phyloP scores from a whole-genome alignment of 495 filamentous ascomycete species.

The Hypomontagnella monticulosa region DNA sequence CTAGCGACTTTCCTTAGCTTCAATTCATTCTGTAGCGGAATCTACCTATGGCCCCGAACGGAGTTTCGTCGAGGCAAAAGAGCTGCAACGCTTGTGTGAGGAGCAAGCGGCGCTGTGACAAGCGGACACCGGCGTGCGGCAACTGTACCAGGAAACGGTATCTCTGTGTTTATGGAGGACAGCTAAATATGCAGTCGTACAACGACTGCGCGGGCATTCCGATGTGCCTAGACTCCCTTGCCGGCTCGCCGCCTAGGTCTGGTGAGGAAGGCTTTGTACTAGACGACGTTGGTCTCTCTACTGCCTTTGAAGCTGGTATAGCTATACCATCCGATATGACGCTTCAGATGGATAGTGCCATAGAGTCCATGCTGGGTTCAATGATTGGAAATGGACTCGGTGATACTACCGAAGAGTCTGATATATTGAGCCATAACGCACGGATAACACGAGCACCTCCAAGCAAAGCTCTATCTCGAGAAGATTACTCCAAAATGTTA shows the following conservation, averaged over 20 bases:
- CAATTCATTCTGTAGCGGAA: not conserved
- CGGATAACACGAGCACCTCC: constrained; percentile 4
- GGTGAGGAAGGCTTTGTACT: constrained; percentile 1
- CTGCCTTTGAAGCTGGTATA: not conserved
- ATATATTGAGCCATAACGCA: constrained; percentile 3
- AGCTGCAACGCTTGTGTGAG: constrained; percentile 52
- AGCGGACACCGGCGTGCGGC: constrained; percentile 46
- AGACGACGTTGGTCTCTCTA: not conserved
- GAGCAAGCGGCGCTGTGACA: constrained; percentile 52
- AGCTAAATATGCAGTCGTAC: constrained; percentile 7
- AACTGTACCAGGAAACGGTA: constrained; percentile 46
- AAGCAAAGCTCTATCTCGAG: constrained; percentile 4
- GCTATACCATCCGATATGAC: constrained; percentile 3
- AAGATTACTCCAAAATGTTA: constrained; percentile 40
- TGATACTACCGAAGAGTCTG: not conserved
- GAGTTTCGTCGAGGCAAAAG: constrained; percentile 45
- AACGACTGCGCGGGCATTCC: constrained; percentile 13
- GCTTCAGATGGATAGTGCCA: constrained; percentile 13
- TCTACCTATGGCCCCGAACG: constrained; percentile 25
- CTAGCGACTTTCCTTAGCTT: not conserved
- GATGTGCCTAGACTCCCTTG: constrained; percentile 15
- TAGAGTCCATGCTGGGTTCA: constrained; percentile 25
- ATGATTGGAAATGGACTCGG: constrained; percentile 4
- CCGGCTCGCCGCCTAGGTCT: not conserved
- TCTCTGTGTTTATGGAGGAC: constrained; percentile 44